These are phyloP conservation scores for Rhizopogon vulgaris DNA, from an alignment of 768 basidiomycete species.

Conservation along the genomic window DNA sequence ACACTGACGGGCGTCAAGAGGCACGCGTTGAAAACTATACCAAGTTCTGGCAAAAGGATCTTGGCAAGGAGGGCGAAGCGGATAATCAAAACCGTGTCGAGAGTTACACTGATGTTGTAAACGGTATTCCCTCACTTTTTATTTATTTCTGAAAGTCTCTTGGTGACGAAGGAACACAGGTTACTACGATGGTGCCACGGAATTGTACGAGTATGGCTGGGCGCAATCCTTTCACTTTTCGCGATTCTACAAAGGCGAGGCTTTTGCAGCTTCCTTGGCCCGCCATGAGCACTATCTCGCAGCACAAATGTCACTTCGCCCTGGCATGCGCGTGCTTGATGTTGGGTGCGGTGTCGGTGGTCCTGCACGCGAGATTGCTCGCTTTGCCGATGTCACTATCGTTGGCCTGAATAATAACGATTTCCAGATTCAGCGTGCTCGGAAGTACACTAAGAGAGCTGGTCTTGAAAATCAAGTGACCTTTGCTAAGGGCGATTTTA, in stretches of 20 bases:
- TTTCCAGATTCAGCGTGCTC: constrained; percentile 87
- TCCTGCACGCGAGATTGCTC: constrained; percentile 91
- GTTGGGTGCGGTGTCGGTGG: constrained; percentile 99
- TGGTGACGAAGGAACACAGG: constrained; percentile 36
- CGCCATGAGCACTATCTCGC: constrained; percentile 98
- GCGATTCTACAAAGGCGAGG: constrained; percentile 91
- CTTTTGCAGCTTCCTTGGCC: constrained; percentile 62
- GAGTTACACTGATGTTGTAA: constrained; percentile 90
- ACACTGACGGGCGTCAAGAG: constrained; percentile 53
- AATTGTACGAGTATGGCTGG: constrained; percentile 95
- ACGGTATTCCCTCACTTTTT: constrained; percentile 43
- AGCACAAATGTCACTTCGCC: constrained; percentile 71
- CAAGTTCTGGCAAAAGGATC: constrained; percentile 87
- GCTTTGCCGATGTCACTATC: constrained; percentile 80
- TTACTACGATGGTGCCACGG: constrained; percentile 95
- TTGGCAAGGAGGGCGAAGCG: constrained; percentile 55
- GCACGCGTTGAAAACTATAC: constrained; percentile 80
- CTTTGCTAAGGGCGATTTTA: constrained; percentile 93
- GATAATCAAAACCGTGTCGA: constrained; percentile 71
- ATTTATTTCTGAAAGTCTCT: background rate
- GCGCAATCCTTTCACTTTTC: constrained; percentile 92
- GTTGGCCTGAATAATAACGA: constrained; percentile 94
- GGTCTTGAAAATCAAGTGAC: constrained; percentile 72
- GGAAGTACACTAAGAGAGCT: constrained; percentile 70
- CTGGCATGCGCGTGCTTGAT: constrained; percentile 95